Conservation (phyloP, 192 early-diverging fungal genomes). For the Podila verticillata region DNA sequence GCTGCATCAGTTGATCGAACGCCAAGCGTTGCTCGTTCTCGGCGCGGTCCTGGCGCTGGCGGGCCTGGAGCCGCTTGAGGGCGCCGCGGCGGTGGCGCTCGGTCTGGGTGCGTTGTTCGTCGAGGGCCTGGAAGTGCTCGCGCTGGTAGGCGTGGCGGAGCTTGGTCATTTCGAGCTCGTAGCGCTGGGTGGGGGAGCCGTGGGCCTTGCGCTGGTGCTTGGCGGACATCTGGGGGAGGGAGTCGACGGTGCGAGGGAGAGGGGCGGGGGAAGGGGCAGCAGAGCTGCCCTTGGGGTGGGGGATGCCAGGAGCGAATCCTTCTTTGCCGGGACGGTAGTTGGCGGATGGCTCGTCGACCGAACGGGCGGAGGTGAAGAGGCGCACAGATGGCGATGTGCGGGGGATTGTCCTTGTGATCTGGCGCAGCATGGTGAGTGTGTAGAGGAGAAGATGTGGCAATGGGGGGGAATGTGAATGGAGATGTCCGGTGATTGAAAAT, state of each 20-base stretch:
- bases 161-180: conserved; percentile 48
- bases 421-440: conserved; percentile 37
- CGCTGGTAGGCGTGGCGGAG: conserved; percentile 44
- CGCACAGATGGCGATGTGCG: conserved; percentile 21
- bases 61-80: conserved; percentile 27
- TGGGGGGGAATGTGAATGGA: background rate
- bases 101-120: conserved; percentile 13
- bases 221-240: conserved; percentile 44
- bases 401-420: conserved; percentile 30
- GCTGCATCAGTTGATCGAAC: conserved; percentile 43
- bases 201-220: conserved; percentile 38
- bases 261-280: conserved; percentile 31
- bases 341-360: conserved; percentile 36
- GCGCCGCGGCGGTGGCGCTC: conserved; percentile 35
- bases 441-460: background rate
- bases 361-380: conserved; percentile 35
- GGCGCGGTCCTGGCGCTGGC: conserved; percentile 19
- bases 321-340: conserved; percentile 48
- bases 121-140: conserved; percentile 23
- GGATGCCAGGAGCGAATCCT: conserved; percentile 49
- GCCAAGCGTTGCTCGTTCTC: conserved; percentile 39
- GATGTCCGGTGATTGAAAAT: background rate
- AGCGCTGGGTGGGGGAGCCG: conserved; percentile 33
- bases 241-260: conserved; percentile 36
- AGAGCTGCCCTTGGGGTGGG: conserved; percentile 42